These are phyloP conservation scores for Huntiella abstrusa DNA, from an alignment of 2,329 filamentous ascomycete genomes.

Conservation along the genomic window DNA sequence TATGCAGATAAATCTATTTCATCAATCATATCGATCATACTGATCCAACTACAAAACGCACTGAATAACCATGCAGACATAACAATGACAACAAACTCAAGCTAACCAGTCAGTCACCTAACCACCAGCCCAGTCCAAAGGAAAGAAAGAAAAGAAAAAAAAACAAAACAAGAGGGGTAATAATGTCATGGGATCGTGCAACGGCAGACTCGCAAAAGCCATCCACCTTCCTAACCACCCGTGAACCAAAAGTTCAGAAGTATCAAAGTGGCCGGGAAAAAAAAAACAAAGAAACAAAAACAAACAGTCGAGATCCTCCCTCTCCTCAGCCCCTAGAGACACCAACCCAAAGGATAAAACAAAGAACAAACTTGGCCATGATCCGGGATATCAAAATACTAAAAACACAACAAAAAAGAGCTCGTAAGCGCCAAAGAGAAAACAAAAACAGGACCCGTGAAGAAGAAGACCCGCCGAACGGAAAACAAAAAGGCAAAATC, in stretches of 20 bases:
- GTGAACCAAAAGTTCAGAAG: not conserved
- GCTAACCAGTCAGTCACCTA: no score
- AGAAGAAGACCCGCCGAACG: not conserved
- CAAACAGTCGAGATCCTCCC: not conserved
- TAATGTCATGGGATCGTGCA: not conserved
- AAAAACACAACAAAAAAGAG: not conserved
- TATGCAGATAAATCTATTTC: no score
- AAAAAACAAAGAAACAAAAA: not conserved
- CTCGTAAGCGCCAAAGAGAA: not conserved
- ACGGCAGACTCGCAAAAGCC: not conserved
- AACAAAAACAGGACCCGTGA: not conserved
- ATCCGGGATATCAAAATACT: conserved; percentile 1
- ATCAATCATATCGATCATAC: no score
- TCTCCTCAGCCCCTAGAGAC: not conserved
- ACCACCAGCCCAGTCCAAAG: not conserved
- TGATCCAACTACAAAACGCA: no score
- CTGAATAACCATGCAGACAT: no score
- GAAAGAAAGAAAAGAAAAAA: not conserved
- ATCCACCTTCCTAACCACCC: not conserved
- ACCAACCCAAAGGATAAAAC: not conserved
- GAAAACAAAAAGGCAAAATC: not conserved
- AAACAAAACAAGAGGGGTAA: not conserved
- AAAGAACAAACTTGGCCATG: not conserved
- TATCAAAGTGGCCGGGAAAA: not conserved
- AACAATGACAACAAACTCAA: no score